These are phyloP conservation scores for Schizochytrium sp. DNA, from an alignment of 108 stramenopile genomes.

Conservation along the genomic window DNA sequence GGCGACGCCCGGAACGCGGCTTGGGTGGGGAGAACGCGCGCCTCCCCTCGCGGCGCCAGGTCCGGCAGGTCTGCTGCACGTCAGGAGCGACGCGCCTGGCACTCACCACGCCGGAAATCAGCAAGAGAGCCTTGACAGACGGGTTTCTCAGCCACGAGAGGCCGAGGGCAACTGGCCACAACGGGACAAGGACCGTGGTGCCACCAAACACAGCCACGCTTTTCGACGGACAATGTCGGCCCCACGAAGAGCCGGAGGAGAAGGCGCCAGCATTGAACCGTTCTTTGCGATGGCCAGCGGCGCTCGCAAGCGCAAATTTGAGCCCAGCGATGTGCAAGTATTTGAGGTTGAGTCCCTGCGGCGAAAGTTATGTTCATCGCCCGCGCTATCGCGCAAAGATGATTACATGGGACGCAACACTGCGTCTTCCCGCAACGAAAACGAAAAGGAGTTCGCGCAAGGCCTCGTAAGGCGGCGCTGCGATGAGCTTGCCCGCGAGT, in stretches of 20 bases:
- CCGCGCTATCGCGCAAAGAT: background rate
- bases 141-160: too few relatives aligned
- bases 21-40: too few relatives aligned
- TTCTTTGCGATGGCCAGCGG: background rate
- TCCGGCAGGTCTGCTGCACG: too few relatives aligned
- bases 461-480: background rate
- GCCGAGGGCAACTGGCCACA: too few relatives aligned
- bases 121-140: too few relatives aligned
- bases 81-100: too few relatives aligned
- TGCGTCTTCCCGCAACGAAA: background rate
- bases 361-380: background rate
- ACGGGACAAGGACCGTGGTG: background rate
- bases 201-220: background rate
- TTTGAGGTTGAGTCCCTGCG: background rate
- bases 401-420: too few relatives aligned
- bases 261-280: background rate
- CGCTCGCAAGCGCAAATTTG: background rate
- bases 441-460: background rate
- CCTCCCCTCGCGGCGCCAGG: too few relatives aligned
- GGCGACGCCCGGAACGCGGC: too few relatives aligned
- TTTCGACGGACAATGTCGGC: background rate
- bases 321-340: background rate
- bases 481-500: background rate
- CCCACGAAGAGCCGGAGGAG: background rate
- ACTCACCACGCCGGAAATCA: too few relatives aligned